Conservation (phyloP, 1,284 basidiomycete genomes). For the Rhodotorula sp. region DNA sequence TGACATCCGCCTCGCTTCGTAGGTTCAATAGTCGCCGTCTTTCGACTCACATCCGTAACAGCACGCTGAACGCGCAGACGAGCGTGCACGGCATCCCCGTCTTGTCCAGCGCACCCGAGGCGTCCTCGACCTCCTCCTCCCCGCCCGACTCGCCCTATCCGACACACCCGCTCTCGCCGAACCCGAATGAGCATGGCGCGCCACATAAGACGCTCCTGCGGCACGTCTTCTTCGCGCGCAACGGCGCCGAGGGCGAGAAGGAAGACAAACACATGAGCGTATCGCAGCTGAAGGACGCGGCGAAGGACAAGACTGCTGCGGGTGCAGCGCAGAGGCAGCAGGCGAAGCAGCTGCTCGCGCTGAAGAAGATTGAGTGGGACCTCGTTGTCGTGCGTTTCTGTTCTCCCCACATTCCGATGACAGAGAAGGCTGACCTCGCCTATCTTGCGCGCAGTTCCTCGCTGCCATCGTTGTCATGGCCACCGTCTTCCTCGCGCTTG, state of each 20-base stretch:
- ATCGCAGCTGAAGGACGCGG: conserved; percentile 18
- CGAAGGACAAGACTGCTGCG: conserved; percentile 1
- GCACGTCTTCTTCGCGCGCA: conserved; percentile 17
- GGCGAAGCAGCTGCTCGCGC: conserved; percentile 27
- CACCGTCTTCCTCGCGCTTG: conserved; percentile 4
- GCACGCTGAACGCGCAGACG: background rate
- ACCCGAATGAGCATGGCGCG: background rate
- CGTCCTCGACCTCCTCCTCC: background rate
- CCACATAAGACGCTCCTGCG: background rate
- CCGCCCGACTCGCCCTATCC: background rate
- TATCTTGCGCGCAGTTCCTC: conserved; percentile 15
- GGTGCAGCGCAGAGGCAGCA: conserved; percentile 12
- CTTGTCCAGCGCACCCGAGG: background rate
- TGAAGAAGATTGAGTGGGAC: conserved; percentile 24
- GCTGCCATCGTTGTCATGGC: conserved; percentile 16
- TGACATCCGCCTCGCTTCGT: background rate
- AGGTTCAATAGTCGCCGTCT: conserved; percentile 21
- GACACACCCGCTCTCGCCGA: background rate
- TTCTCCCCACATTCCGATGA: background rate
- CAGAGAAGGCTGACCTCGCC: background rate
- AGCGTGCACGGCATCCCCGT: background rate
- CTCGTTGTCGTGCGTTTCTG: conserved; percentile 12
- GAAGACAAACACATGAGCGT: conserved; percentile 2
- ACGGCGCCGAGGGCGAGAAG: background rate
- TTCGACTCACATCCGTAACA: background rate